Base-by-base conservation (phyloP, 306 rosid species). In the Alnus rubra region DNA sequence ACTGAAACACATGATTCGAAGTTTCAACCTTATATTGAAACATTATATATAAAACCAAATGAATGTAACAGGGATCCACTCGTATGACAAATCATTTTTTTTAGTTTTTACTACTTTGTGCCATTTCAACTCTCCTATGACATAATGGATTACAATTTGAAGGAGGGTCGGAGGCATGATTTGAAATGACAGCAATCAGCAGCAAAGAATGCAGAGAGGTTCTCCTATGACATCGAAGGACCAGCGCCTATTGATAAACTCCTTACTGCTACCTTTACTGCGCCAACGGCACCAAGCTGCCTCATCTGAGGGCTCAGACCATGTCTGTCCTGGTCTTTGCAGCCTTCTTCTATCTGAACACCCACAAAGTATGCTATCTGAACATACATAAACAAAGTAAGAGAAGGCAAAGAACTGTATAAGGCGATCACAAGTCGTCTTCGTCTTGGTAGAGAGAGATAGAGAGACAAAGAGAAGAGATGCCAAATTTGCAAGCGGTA, bases 311-410 rank as follows among this genome's bases (percentile, higher is more conserved):
- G 94, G 85, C 89, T 83, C 75, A 88, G 74, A 62, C 91, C 88
- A 49, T 56, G 92, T 39, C 74, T 83, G 13, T 81, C 91, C 60
- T 86, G 84, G 71, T 69, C 87, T 69, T 82, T 78, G 71, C 85
- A 42, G 50, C 74, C 89, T 50, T 87, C 98, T 80, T 95, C 98
- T 78, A 89, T 86, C 85, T 93, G 97, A 75, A 95, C 93, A 39
- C 90, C 97, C 81, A 90, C 97, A 64, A 89, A 89, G 83, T 93
- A 93, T 47, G 98, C 99, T 75, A 93, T 85, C 99, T 95, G 92
- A 76, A 78, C 72, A 82, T 45, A 69, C 78, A 71, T 71, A 77
- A 70, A 75, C 77, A 39, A 14, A 52, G 81, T 62, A 68, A 79
- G 88, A 48, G 28, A 79, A 52, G 56, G 68, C 7, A 30, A 9